phyloP scores from a whole-genome alignment of 2,329 filamentous ascomycete species.

The Fusarium sp. region DNA sequence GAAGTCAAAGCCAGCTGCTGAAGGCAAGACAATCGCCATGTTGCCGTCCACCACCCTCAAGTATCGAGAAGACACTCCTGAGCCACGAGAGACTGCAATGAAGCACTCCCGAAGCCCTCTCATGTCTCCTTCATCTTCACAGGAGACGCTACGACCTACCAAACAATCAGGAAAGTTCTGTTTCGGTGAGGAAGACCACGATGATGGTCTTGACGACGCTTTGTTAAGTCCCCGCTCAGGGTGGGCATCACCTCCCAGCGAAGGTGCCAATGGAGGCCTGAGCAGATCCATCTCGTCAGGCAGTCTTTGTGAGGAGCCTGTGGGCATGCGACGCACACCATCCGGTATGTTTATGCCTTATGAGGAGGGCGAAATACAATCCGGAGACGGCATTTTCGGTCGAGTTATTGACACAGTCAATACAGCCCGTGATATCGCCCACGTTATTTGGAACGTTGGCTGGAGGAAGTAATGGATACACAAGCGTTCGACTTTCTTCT shows the following conservation, averaged over 20 bases:
- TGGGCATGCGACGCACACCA: conserved; percentile 76
- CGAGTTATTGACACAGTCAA: conserved; percentile 83
- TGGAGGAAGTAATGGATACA: conserved; percentile 61
- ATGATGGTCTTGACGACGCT: conserved; percentile 58
- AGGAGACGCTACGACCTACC: conserved; percentile 80
- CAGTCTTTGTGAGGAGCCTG: conserved; percentile 60
- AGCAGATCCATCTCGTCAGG: conserved; percentile 58
- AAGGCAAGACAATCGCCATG: conserved; percentile 88
- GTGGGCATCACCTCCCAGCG: conserved; percentile 44
- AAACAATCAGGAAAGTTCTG: conserved; percentile 71
- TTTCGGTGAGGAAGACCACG: conserved; percentile 67
- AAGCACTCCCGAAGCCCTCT: conserved; percentile 65
- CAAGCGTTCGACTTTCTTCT: conserved; percentile 11
- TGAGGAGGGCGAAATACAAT: conserved; percentile 72
- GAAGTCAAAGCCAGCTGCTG: conserved; percentile 55
- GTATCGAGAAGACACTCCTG: conserved; percentile 79
- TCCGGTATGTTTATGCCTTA: conserved; percentile 94
- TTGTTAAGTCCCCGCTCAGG: conserved; percentile 42
- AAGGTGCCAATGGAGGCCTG: conserved; percentile 44
- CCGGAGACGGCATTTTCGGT: conserved; percentile 73
- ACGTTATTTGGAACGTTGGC: conserved; percentile 76
- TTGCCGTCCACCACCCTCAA: conserved; percentile 89
- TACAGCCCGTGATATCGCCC: conserved; percentile 73
- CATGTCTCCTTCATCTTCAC: conserved; percentile 78
- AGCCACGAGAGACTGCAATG: conserved; percentile 68